Evolutionary conservation across 192 early-diverging fungal species (phyloP).

Genomic region (Coemansia sp.): DNA sequence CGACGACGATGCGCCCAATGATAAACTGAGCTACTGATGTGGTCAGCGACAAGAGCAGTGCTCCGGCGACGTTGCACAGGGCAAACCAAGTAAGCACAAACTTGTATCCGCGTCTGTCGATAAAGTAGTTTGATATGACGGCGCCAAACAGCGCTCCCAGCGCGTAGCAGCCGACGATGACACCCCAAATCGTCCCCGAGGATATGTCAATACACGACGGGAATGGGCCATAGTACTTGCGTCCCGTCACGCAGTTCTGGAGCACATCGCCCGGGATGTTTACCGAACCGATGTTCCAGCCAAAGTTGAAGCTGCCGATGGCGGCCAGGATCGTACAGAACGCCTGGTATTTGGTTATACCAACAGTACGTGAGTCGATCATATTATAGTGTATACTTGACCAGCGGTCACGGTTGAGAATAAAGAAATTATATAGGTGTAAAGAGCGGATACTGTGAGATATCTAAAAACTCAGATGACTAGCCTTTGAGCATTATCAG

Average conservation of each 20-base stretch:
- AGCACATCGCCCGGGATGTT: conserved; percentile 63
- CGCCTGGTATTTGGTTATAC: conserved; percentile 50
- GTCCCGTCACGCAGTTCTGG: conserved; percentile 55
- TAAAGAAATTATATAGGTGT: too few species aligned
- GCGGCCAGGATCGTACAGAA: conserved; percentile 52
- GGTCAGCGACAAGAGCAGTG: conserved; percentile 63
- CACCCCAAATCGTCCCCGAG: conserved; percentile 56
- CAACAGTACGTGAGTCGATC: conserved; percentile 53
- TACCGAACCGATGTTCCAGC: conserved; percentile 57
- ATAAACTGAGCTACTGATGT: conserved; percentile 63
- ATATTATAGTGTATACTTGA: conserved; percentile 11
- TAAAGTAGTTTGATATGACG: conserved; percentile 61
- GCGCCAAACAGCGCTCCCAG: conserved; percentile 70
- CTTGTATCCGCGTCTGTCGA: conserved; percentile 64
- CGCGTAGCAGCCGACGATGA: conserved; percentile 60
- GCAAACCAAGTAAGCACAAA: conserved; percentile 68
- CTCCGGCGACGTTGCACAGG: conserved; percentile 65
- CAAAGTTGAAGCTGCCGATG: conserved; percentile 57
- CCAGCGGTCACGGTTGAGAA: too few species aligned
- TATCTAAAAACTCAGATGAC: too few species aligned
- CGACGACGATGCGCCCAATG: conserved; percentile 71
- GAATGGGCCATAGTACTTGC: conserved; percentile 50
- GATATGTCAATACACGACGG: conserved; percentile 49
- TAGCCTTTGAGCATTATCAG: too few species aligned
- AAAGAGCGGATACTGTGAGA: too few species aligned